A percentile compares a stretch with the other conserved stretches of the same genome.
These are phyloP conservation scores for Fusarium transvaalense DNA, from an alignment of 2,329 filamentous ascomycete genomes.

Conservation along the genomic window DNA sequence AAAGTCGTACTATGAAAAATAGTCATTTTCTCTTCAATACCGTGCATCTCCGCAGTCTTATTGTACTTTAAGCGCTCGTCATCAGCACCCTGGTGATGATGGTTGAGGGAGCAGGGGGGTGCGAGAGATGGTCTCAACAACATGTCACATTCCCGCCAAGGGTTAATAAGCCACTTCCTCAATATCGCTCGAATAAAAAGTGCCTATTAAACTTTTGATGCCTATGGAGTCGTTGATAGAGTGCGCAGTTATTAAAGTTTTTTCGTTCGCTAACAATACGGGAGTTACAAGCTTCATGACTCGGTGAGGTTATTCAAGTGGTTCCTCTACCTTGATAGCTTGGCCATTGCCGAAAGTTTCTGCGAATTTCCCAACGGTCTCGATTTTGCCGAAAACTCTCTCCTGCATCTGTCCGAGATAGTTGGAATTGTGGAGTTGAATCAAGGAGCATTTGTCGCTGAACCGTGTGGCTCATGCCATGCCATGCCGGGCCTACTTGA, in stretches of 20 bases:
- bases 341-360: neutral
- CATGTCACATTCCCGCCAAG: slow-evolving; percentile 9
- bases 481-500: neutral
- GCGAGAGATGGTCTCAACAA: slow-evolving; percentile 1
- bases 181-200: neutral
- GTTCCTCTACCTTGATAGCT: neutral
- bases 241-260: neutral
- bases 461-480: neutral
- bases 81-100: neutral
- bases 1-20: neutral
- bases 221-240: neutral
- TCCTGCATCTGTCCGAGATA: slow-evolving; percentile 14
- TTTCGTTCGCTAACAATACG: neutral
- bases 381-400: slow-evolving; percentile 14
- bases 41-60: neutral
- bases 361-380: neutral
- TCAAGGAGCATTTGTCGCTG: slow-evolving; percentile 4
- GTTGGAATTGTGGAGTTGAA: slow-evolving; percentile 12
- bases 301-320: neutral
- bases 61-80: slow-evolving; percentile 3
- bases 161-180: neutral
- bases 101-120: slow-evolving; percentile 2
- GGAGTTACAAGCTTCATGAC: slow-evolving; percentile 7
- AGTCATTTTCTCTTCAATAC: neutral
- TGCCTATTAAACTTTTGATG: neutral